Conservation (phyloP, 306 rosid species). For the Quercus berberidifolia region DNA sequence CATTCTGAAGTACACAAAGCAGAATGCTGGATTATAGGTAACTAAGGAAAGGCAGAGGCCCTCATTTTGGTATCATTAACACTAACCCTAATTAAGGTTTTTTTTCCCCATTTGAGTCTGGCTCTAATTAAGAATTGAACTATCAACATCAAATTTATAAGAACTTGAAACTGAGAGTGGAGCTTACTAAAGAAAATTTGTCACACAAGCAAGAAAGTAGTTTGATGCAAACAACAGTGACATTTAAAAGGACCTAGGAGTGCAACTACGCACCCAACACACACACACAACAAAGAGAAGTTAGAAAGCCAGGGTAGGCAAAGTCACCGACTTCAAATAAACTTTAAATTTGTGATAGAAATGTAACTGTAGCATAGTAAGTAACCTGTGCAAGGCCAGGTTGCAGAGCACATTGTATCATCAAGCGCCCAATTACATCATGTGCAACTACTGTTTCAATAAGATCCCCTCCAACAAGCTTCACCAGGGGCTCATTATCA, state of each 20-base stretch:
- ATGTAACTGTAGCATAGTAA: not conserved
- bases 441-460: constrained; percentile 98
- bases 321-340: not conserved
- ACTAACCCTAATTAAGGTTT: not conserved
- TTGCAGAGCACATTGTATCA: constrained; percentile 98
- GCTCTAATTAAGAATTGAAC: not conserved
- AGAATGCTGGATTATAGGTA: not conserved
- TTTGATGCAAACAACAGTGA: not conserved
- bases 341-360: not conserved
- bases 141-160: not conserved
- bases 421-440: constrained; percentile 97
- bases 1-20: not conserved
- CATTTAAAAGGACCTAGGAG: too few relatives aligned
- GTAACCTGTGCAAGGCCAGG: constrained; percentile 99
- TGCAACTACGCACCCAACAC: not conserved
- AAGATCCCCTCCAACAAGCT: constrained; percentile 96
- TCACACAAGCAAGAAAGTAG: not conserved
- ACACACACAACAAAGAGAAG: too few relatives aligned
- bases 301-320: not conserved
- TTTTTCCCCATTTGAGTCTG: too few relatives aligned
- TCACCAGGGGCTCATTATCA: constrained; percentile 93
- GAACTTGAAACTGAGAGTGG: not conserved
- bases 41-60: not conserved
- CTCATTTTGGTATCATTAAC: not conserved
- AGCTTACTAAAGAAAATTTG: not conserved